Evolutionary conservation across 257 asterid species (phyloP).

Genomic region (Primulina eburnea): DNA sequence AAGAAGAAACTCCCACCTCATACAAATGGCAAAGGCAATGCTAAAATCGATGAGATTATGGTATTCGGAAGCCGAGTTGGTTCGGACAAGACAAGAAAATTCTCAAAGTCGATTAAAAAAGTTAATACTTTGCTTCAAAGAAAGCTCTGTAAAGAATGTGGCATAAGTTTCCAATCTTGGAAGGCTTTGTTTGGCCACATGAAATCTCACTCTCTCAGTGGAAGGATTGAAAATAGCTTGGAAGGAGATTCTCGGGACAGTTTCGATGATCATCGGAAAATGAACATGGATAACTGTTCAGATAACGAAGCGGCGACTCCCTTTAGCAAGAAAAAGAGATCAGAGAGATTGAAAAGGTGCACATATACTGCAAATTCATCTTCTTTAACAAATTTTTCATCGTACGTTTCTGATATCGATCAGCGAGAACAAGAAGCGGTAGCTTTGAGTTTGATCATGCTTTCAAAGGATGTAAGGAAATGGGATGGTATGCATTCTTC

Average conservation of each 20-base stretch:
- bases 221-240: conserved; percentile 19
- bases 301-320: conserved; percentile 44
- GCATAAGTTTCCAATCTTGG: conserved; percentile 70
- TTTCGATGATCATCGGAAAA: conserved; percentile 28
- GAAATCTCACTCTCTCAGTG: conserved; percentile 69
- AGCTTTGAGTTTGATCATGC: conserved; percentile 76
- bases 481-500: conserved; percentile 33
- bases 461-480: conserved; percentile 54
- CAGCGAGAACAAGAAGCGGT: conserved; percentile 71
- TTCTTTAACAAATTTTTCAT: conserved; percentile 33
- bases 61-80: conserved; percentile 27
- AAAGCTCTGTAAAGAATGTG: conserved; percentile 72
- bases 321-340: conserved; percentile 46
- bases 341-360: conserved; percentile 67
- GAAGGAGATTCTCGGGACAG: conserved; percentile 48
- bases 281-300: conserved; percentile 45
- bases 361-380: conserved; percentile 36
- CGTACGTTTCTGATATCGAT: conserved; percentile 47
- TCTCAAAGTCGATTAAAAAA: conserved; percentile 26
- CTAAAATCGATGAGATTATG: conserved; percentile 10
- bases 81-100: conserved; percentile 35
- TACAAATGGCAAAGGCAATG: conserved; percentile 10
- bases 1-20: conserved; percentile 51
- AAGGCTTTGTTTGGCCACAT: conserved; percentile 89
- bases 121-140: conserved; percentile 33